Evolutionary conservation across 331 rosid genomes (phyloP), one percentile per base, ranked within the genome.

Genomic region (Acacia pycnantha): DNA sequence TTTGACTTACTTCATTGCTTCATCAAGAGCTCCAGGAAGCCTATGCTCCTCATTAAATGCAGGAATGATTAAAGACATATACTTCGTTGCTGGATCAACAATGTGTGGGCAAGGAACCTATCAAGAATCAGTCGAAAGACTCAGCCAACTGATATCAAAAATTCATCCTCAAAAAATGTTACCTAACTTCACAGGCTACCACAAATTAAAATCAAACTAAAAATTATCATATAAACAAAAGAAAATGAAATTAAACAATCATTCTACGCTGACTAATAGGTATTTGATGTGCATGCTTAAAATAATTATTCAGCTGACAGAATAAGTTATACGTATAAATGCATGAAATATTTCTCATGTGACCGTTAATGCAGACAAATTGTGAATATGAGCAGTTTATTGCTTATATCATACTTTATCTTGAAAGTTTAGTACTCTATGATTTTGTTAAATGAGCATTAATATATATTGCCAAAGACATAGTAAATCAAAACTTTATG

Each of bases 1-100:
- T 74, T 72, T 65, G 74, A 87, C 94, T 88, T 85, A 95, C 98
- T 86, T 87, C 89, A 95, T 79, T 29, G 93, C 92, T 88, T 95
- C 98, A 44, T 92, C 91, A 61, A 95, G 94, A 12, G 98, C 98
- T 56, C 89, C 89, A 27, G 93, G 98, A 84, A 95, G 98, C 82
- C 98, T 90, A 74, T 81, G 88, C 86, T 95, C 96, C 80, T 93
- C 98, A 74, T 95, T 95, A 84, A 86, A 95, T 56, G 98, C 97
- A 70, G 98, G 98, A 73, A 93, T 79, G 47, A 95, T 92, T 88
- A 95, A 86, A 68, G 98, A 95, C 16, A 95, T 73, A 83, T 91
- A 95, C 88, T 95, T 95, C 51, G 92, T 89, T 0, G 98, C 95
- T 53, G 97, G 97, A 92, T 92, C 90, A 79, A 84, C 92, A 83